Percentiles rank a stretch among this genome's conserved stretches.
Conservation (phyloP, 1,139 yeast genomes). For the Candida pseudoviswanathii region DNA sequence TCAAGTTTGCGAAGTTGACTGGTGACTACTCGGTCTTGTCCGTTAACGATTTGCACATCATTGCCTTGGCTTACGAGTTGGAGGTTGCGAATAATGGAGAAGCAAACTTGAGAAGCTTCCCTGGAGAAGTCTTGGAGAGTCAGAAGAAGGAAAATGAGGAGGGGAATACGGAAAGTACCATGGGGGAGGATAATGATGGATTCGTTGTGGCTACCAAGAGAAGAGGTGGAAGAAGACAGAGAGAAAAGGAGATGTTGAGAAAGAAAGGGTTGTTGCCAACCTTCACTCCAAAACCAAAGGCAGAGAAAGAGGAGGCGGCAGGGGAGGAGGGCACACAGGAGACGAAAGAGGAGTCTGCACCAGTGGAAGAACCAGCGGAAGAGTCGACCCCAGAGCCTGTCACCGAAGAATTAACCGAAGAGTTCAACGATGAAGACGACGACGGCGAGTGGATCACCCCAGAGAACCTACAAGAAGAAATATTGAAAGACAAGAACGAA, state of each 20-base stretch:
- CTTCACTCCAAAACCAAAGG: constrained; percentile 5
- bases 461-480: constrained; percentile 71
- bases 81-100: constrained; percentile 69
- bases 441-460: constrained; percentile 97
- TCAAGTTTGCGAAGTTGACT: constrained; percentile 77
- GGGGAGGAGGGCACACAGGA: constrained; percentile 7
- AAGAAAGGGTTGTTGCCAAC: constrained; percentile 6
- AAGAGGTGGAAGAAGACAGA: constrained; percentile 66
- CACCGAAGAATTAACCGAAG: constrained; percentile 32
- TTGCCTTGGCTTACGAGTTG: constrained; percentile 88
- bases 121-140: constrained; percentile 55
- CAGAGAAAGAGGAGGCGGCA: neutral
- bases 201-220: constrained; percentile 32
- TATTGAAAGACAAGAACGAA: constrained; percentile 64
- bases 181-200: constrained; percentile 14
- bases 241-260: constrained; percentile 49
- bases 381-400: constrained; percentile 10
- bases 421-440: constrained; percentile 62
- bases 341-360: constrained; percentile 2
- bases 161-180: constrained; percentile 11
- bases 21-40: constrained; percentile 92
- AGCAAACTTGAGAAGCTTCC: constrained; percentile 66
- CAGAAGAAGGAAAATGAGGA: constrained; percentile 12
- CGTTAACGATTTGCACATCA: constrained; percentile 85
- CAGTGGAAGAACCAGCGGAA: constrained; percentile 11